phyloP scores from a whole-genome alignment of 2,329 filamentous ascomycete genomes.

The Cladosporium sphaerospermum region DNA sequence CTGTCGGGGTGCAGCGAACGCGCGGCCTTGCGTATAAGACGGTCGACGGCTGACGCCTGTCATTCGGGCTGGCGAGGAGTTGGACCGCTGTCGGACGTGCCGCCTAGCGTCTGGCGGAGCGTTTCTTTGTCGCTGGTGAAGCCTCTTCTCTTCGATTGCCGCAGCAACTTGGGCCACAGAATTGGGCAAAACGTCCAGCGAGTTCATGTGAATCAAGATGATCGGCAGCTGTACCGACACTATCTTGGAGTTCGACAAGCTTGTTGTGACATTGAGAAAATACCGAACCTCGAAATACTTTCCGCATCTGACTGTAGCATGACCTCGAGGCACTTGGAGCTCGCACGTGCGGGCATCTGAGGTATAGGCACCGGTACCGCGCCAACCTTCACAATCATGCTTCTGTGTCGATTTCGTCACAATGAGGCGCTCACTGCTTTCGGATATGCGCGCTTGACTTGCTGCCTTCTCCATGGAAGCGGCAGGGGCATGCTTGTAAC shows the following conservation, averaged over 20 bases:
- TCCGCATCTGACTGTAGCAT: slow-evolving; percentile 47
- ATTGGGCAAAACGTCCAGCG: slow-evolving; percentile 51
- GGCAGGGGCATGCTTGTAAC: slow-evolving; percentile 47
- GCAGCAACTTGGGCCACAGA: slow-evolving; percentile 50
- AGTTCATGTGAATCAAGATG: slow-evolving; percentile 53
- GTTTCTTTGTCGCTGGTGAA: slow-evolving; percentile 13
- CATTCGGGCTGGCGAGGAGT: slow-evolving; percentile 5
- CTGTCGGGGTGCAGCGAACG: slow-evolving; percentile 47
- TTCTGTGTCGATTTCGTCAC: slow-evolving; percentile 40
- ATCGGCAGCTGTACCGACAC: slow-evolving; percentile 50
- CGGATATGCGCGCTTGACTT: slow-evolving; percentile 47
- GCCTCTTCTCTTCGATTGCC: slow-evolving; percentile 47
- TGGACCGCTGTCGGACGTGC: slow-evolving; percentile 1
- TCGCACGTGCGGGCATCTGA: slow-evolving; percentile 45
- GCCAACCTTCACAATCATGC: slow-evolving; percentile 40
- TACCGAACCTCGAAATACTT: slow-evolving; percentile 53
- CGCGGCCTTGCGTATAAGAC: slow-evolving; percentile 44
- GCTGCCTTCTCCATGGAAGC: slow-evolving; percentile 45
- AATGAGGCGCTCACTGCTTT: slow-evolving; percentile 45
- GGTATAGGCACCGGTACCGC: slow-evolving; percentile 41
- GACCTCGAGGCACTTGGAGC: slow-evolving; percentile 45
- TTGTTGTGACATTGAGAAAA: slow-evolving; percentile 47
- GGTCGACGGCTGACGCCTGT: slow-evolving; percentile 18
- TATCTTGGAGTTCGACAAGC: slow-evolving; percentile 42
- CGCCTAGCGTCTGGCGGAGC: background rate